A percentile compares a stretch with the other conserved stretches of the same genome.
Conservation (phyloP, 768 basidiomycete genomes). For the Rhodotorula paludigena region DNA sequence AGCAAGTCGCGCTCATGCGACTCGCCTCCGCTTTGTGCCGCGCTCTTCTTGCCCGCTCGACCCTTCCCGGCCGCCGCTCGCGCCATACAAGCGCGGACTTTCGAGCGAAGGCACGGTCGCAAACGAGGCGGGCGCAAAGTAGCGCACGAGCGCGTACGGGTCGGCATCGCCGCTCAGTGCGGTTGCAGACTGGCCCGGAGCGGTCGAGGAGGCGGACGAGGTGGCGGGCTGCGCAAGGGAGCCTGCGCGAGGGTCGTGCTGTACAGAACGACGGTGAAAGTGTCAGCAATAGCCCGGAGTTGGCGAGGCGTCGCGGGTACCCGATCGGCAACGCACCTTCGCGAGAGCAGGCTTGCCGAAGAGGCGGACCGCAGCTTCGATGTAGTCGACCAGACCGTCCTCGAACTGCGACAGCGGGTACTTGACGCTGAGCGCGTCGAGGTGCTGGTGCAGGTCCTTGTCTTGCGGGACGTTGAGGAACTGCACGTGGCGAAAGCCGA, state of each 20-base stretch:
- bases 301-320: background rate
- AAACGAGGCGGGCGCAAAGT: background rate
- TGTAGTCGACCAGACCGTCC: constrained; percentile 30
- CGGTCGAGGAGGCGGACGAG: background rate
- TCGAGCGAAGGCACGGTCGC: background rate
- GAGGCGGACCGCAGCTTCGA: constrained; percentile 12
- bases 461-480: constrained; percentile 33
- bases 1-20: no score
- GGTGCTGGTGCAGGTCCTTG: constrained; percentile 25
- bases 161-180: constrained; percentile 2
- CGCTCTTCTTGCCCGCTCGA: background rate
- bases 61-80: background rate
- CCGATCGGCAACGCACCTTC: constrained; percentile 8
- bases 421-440: constrained; percentile 20
- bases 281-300: background rate
- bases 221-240: background rate
- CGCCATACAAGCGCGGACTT: background rate
- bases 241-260: constrained; percentile 2
- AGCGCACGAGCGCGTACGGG: constrained; percentile 12
- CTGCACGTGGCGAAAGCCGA: background rate
- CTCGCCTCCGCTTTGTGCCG: no score
- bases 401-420: constrained; percentile 36
- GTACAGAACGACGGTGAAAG: accelerated
- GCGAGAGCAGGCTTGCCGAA: constrained; percentile 34
- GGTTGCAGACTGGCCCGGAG: background rate